Evolutionary conservation across 164 flowering plant genomes (phyloP), one percentile per base, ranked within the genome.

Genomic region (Kalanchoe fedtschenkoi): DNA sequence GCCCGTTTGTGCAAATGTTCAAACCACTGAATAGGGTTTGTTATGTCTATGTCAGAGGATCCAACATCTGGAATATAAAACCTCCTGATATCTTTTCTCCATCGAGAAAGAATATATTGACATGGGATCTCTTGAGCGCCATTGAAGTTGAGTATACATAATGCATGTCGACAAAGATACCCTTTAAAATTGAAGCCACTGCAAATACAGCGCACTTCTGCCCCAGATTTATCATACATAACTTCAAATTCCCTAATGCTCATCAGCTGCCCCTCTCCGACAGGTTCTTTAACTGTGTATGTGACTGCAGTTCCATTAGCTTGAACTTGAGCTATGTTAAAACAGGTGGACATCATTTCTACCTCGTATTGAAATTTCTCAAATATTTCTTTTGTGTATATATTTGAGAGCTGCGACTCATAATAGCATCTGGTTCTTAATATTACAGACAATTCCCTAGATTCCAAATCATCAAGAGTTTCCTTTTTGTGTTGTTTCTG

Each of bases 21-120:
- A 59, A 75, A 77, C 82, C 83, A 66, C 62, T 85, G 86, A 63
- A 78, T 75, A 28, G 83, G 87, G 73, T 81, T 79, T 11, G 65
- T 69, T 1, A 76, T 65, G 68, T 83, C 86, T 7, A 78, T 67
- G 54, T 34, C 58, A 41, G 74, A 69, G 34, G 74, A 66, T 24
- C 82, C 82, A 59, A 66, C 56, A 62, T 76, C 77, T 21, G 75
- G 74, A 7, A 67, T 65, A 59, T 83, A 85, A 4, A 76, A 17
- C 6, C 84, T 82, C 66, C 73, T 80, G 16, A 79, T 71, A 68
- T 87, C 86, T 68, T 81, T 81, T 75, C 86, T 78, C 93, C 89
- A 83, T 16, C 89, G 69, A 10, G 81, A 42, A 41, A 83, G 43
- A 26, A 84, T 72, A 44, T 84, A 87, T 51, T 81, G 85, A 59